Base-by-base conservation (phyloP, 768 basidiomycete species). In the Naganishia onofrii region DNA sequence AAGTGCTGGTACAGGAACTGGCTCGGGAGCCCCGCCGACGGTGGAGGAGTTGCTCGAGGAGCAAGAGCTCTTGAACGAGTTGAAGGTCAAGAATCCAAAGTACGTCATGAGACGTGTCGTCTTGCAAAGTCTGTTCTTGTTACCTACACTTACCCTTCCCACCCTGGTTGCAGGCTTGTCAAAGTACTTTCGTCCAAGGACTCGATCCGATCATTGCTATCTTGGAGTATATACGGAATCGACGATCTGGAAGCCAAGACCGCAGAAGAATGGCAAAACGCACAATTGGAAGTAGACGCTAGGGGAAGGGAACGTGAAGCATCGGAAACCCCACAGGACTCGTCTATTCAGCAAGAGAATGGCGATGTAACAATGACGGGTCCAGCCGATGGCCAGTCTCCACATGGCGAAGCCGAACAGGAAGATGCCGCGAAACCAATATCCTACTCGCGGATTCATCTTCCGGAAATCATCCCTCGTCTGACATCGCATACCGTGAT, bases 31-130 rank as follows among this genome's bases (percentile, higher is more conserved):
- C 58, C 87, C 79, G 9, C 80, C 80, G 17, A 70, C 74, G 26
- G 67, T 98, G 51, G 93, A 96, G 80, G 88, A 91, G 51, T 88
- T 98, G 70, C 85, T 98, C 67, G 92, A 93, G 82, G 92, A 96
- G 82, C 89, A 92, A 77, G 93, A 97, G 79, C 84, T 98, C 54
- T 83, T 98, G 67, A 90, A 91, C 81, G 95, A 98, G 82, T 92
- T 93, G 86, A 97, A 97, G 82, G 85, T 89, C 0, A 90, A 95
- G 82, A 98, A 98, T 78, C 89, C 89, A 48, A 79, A 76, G 79
- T 79, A 66, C 64, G 77, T 74, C 38, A 17, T 90, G 92, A 66
- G 91, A 92, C 80, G 85, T 86, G 67, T 88, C 15, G 13, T 15
- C 5, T 12, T 36, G 4, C 6, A 12, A 36, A 5, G 4, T 36